Evolutionary conservation across 345 rosid species (phyloP), one percentile per base, ranked within the genome.

Genomic region (Pseudoturritis turrita): DNA sequence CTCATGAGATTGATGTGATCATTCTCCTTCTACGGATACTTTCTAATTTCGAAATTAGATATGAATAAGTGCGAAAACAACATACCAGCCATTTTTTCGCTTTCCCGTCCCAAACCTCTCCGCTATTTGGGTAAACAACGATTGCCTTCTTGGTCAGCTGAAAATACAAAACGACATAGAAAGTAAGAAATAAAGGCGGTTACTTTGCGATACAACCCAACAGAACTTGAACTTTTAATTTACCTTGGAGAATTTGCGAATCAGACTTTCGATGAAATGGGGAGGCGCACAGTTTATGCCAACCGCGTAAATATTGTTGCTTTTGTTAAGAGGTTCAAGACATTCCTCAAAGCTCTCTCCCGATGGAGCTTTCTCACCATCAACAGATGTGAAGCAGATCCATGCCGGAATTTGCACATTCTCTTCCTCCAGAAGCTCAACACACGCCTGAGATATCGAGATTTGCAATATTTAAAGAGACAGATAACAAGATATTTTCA

Each of bases 271-370:
- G 10, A 89, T 77, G 65, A 87, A 90, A 2, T 90, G 97, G 68
- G 94, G 96, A 55, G 98, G 94, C 0, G 94, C 88, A 23, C 97
- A 90, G 63, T 90, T 93, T 28, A 93, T 90, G 25, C 98, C 98
- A 6, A 87, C 84, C 1, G 91, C 97, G 28, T 51, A 62, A 25
- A 93, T 82, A 78, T 79, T 84, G 65, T 77, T 74, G 49, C 88
- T 87, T 79, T 78, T 84, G 67, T 85, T 88, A 50, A 90, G 71
- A n/a, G 82, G n/a, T 12, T 86, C 81, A 9, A 90, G 83, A 40
- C 90, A 86, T 15, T 90, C 96, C 61, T 77, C 62, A 64, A 93
- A 90, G 65, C 83, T 85, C 74, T 93, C 97, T 44, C 97, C 98
- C 0, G 96, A 90, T 40, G 97, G 84, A 39, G 88, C 89, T 55